Evolutionary conservation across 1,139 yeast species (phyloP), one percentile per base, ranked within the genome.

Genomic region (Blastobotrys proliferans): DNA sequence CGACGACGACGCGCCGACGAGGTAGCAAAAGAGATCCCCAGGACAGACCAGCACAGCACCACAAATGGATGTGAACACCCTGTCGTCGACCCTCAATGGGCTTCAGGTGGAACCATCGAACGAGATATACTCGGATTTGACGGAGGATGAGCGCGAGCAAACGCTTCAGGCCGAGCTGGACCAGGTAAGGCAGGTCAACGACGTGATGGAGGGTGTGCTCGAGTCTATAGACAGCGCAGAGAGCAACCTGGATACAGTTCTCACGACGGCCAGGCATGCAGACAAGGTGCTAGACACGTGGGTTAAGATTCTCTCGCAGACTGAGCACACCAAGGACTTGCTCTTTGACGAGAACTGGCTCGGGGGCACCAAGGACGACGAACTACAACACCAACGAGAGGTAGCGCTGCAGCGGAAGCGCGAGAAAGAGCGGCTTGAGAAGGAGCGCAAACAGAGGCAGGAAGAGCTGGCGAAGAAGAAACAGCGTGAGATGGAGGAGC

Each of bases 271-370:
- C 3, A 46, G 46, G 29, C 60, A 61, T 38, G 59, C 66, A n/a
- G 60, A 64, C 43, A 49, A 47, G 27, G 47, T 63, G 31, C 53
- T 64, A n/a, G 59, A 61, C 38, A 47, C 51, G 40, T 64, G 67
- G 66, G 56, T 60, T 18, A 49, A 55, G 32, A 60, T 64, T 32
- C 50, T 64, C 24, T 62, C 67, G 3, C 66, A 64, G 37, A 56
- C 68, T 1, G 64, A 61, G 36, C 66, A 62, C 36, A 63, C 64
- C 6, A 62, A 63, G 28, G 49, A 54, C 16, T 51, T 64, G 20
- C 43, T 64, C 32, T 47, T 52, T 14, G 53, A 60, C 35, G 47
- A 49, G 5, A 47, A 49, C 16, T 64, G 68, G 68, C 60, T 56
- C 11, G 68, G 68, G 2, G 44, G 53, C 3, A 52, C 61, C 1